Evolutionary conservation across 768 basidiomycete genomes (phyloP).

Genomic region (Boletus pseudo-olivaceus): DNA sequence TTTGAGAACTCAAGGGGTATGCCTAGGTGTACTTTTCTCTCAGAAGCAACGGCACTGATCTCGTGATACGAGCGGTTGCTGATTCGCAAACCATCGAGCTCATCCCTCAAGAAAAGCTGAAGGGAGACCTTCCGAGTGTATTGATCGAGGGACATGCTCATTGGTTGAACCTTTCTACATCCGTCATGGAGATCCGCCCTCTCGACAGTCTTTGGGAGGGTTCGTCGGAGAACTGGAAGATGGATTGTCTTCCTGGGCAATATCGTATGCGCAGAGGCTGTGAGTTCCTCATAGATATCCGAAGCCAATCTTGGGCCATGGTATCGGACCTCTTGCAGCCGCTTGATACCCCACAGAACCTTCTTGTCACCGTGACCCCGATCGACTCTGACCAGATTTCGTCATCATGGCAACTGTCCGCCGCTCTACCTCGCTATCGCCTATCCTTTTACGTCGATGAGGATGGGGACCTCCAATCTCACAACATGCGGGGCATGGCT

Average conservation of each 20-base stretch:
- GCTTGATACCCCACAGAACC: conserved; percentile 22
- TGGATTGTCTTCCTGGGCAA: conserved; percentile 10
- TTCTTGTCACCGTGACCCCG: conserved; percentile 17
- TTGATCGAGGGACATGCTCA: conserved; percentile 25
- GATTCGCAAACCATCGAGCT: conserved; percentile 16
- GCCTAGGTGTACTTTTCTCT: conserved; percentile 25
- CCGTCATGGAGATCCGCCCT: conserved; percentile 28
- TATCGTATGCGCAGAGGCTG: conserved; percentile 8
- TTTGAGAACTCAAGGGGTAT: neutral
- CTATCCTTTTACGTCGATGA: conserved; percentile 39
- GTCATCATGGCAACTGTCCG: conserved; percentile 15
- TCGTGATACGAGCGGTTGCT: conserved; percentile 18
- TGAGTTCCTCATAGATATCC: conserved; percentile 24
- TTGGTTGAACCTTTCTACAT: conserved; percentile 29
- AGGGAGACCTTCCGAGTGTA: conserved; percentile 23
- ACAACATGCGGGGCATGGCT: conserved; percentile 40
- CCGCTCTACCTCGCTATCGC: conserved; percentile 38
- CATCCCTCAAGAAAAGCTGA: conserved; percentile 21
- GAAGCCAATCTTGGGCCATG: conserved; percentile 28
- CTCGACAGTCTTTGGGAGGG: conserved; percentile 22
- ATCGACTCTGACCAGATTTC: neutral
- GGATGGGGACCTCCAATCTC: conserved; percentile 35
- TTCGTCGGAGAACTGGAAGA: conserved; percentile 27
- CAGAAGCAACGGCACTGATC: neutral
- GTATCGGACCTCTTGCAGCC: conserved; percentile 21